phyloP scores from a whole-genome alignment of 2,329 filamentous ascomycete species.

The Epichloe coenophiala region DNA sequence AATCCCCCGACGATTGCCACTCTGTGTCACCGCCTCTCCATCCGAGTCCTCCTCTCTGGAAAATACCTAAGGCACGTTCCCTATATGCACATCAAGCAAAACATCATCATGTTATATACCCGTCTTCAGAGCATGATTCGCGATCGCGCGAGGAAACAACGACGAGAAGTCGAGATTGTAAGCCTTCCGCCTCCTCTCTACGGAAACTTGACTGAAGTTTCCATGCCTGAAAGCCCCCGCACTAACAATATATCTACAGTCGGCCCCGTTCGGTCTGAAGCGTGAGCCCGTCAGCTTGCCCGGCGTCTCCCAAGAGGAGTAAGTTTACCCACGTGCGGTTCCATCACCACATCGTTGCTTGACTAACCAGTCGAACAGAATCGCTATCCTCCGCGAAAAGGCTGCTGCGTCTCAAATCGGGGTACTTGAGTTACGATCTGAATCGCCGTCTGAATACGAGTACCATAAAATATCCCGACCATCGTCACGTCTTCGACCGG shows the following conservation, averaged over 20 bases:
- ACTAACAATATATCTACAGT: conserved; percentile 23
- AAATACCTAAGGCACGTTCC: background rate
- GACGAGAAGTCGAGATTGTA: conserved; percentile 33
- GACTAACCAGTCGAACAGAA: conserved; percentile 18
- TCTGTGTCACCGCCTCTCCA: background rate
- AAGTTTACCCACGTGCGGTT: conserved; percentile 16
- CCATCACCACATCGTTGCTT: background rate
- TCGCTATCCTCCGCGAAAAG: conserved; percentile 37
- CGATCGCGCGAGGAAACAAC: conserved; percentile 26
- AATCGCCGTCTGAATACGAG: conserved; percentile 2
- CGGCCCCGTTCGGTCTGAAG: conserved; percentile 45
- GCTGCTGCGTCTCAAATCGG: conserved; percentile 35
- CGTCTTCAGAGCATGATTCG: conserved; percentile 30
- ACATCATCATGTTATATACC: conserved; percentile 29
- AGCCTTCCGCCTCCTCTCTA: conserved; percentile 8
- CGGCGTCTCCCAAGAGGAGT: conserved; percentile 47
- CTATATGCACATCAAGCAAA: conserved; percentile 23
- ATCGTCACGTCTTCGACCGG: conserved; percentile 3
- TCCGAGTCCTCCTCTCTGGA: background rate
- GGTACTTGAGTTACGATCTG: conserved; percentile 21
- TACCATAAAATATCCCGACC: conserved; percentile 7
- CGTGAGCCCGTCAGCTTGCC: conserved; percentile 38
- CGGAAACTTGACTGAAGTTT: background rate
- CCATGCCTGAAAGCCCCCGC: background rate
- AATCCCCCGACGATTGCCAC: background rate